Evolutionary conservation across 495 filamentous ascomycete species (phyloP).

Genomic region (Podospora didyma): DNA sequence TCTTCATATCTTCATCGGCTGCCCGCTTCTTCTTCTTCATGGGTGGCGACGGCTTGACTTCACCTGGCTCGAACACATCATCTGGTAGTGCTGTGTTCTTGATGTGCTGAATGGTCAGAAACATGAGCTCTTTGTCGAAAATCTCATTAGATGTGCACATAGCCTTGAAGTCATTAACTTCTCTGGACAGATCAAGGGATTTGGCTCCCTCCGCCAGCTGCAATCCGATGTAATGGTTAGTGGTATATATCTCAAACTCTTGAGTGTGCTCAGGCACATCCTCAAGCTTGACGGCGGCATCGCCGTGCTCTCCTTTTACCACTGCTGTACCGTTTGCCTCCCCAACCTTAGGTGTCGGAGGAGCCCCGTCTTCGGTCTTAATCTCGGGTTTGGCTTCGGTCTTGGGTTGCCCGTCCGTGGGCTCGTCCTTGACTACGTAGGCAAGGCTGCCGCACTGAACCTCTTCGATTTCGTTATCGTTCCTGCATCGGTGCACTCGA

Average conservation of each 20-base stretch:
- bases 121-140: slow-evolving; percentile 55
- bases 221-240: slow-evolving; percentile 34
- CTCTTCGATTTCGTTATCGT: slow-evolving; percentile 63
- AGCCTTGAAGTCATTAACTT: slow-evolving; percentile 70
- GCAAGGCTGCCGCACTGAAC: slow-evolving; percentile 66
- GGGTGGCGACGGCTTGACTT: slow-evolving; percentile 62
- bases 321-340: slow-evolving; percentile 3
- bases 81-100: slow-evolving; percentile 81
- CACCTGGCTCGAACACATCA: slow-evolving; percentile 83
- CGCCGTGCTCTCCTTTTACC: slow-evolving; percentile 18
- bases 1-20: slow-evolving; percentile 15
- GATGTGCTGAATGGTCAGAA: slow-evolving; percentile 67
- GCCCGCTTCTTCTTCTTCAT: slow-evolving; percentile 45
- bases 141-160: slow-evolving; percentile 62
- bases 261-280: slow-evolving; percentile 20
- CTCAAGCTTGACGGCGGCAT: slow-evolving; percentile 17
- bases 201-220: slow-evolving; percentile 44
- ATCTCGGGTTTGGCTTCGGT: slow-evolving; percentile 31
- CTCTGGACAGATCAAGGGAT: slow-evolving; percentile 63
- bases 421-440: slow-evolving; percentile 52
- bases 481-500: slow-evolving; percentile 67
- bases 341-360: slow-evolving; percentile 13
- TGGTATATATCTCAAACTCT: slow-evolving; percentile 24
- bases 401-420: slow-evolving; percentile 52
- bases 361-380: slow-evolving; percentile 19